Evolutionary conservation across 2,329 filamentous ascomycete species (phyloP).

Genomic region (Rutstroemia sp.): DNA sequence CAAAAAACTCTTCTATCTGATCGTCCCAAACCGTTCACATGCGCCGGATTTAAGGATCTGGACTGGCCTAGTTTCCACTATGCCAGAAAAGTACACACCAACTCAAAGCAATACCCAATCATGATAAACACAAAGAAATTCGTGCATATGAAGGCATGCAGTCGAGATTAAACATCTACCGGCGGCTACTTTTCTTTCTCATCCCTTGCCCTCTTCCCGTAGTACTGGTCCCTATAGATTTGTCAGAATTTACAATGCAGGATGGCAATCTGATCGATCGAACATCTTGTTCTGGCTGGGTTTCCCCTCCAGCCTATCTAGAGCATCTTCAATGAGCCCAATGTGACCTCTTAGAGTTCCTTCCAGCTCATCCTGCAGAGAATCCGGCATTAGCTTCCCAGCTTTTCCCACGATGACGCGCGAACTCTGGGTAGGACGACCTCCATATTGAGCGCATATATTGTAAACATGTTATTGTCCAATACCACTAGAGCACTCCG

Average conservation of each 20-base stretch:
- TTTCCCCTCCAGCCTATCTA: conserved; percentile 17
- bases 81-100: too few relatives aligned
- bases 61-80: too few relatives aligned
- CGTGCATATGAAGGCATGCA: not conserved
- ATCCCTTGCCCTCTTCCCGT: conserved; percentile 14
- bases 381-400: conserved; percentile 1
- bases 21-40: conserved; percentile 1
- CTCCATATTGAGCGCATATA: too few relatives aligned
- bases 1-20: not conserved
- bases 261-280: not conserved
- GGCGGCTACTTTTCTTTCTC: conserved; percentile 13
- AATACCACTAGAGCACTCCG: too few relatives aligned
- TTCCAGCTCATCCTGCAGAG: conserved; percentile 16
- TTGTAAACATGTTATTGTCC: too few relatives aligned
- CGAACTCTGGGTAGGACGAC: too few relatives aligned
- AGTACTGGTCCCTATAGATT: conserved; percentile 15
- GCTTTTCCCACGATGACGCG: not conserved
- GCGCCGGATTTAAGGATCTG: not conserved
- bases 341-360: conserved; percentile 18
- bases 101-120: too few relatives aligned
- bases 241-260: not conserved
- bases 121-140: too few relatives aligned
- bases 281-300: conserved; percentile 18
- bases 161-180: conserved; percentile 3
- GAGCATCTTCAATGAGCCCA: conserved; percentile 18